phyloP scores from a whole-genome alignment of 352 stramenopile genomes.

The Phytophthora europaea region DNA sequence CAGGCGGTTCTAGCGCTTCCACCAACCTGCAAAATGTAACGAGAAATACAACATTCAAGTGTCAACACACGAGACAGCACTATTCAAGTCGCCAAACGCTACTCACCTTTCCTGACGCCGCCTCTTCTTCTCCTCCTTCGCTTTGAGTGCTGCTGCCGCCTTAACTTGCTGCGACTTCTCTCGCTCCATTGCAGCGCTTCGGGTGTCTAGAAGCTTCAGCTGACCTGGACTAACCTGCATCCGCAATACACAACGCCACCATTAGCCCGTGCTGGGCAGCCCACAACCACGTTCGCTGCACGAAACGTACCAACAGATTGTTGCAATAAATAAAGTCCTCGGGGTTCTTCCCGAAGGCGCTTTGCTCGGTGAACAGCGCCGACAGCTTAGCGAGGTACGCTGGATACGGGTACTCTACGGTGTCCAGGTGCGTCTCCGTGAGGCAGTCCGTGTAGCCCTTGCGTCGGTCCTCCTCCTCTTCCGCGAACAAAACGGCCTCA shows the following conservation, averaged over 20 bases:
- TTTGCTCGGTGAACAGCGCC: conserved; percentile 63
- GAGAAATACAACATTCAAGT: not conserved
- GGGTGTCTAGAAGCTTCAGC: conserved; percentile 52
- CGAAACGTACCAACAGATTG: conserved; percentile 68
- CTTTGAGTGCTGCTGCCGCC: conserved; percentile 40
- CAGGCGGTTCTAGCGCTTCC: conserved; percentile 43
- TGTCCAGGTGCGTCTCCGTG: conserved; percentile 59
- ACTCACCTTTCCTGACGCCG: conserved; percentile 35
- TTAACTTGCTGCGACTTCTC: conserved; percentile 50
- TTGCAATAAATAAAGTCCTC: conserved; percentile 85
- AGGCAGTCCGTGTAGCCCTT: conserved; percentile 60
- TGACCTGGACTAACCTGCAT: conserved; percentile 55
- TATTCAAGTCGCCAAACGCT: not conserved
- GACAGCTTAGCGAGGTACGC: conserved; percentile 70
- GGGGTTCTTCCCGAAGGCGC: conserved; percentile 67
- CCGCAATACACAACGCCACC: conserved; percentile 5
- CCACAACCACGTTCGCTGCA: not conserved
- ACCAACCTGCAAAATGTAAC: conserved; percentile 22
- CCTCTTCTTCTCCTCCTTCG: conserved; percentile 46
- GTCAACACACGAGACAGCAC: not conserved
- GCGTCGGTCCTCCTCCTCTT: conserved; percentile 54
- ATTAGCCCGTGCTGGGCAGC: not conserved
- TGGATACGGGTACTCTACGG: conserved; percentile 63
- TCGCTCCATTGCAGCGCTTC: conserved; percentile 51
- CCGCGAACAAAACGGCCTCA: conserved; percentile 68